phyloP scores from a whole-genome alignment of 345 rosid species.

The Camelina hispida region DNA sequence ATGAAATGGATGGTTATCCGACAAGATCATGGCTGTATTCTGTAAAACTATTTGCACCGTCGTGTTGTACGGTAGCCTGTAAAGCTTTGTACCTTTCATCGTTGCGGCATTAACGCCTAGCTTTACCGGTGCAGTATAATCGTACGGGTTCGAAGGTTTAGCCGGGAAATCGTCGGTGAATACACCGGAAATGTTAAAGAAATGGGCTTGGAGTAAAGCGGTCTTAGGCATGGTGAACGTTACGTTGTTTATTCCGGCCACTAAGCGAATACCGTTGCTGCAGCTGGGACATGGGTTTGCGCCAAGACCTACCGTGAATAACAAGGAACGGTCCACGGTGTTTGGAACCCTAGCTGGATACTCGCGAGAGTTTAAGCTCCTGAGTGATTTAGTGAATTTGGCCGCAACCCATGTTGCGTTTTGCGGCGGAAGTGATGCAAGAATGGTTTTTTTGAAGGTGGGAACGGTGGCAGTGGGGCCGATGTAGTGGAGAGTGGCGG shows the following conservation, averaged over 20 bases:
- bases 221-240: slow-evolving; percentile 74
- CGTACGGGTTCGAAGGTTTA: slow-evolving; percentile 52
- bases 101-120: slow-evolving; percentile 61
- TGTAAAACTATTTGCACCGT: slow-evolving; percentile 78
- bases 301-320: slow-evolving; percentile 76
- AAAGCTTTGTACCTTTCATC: slow-evolving; percentile 64
- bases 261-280: slow-evolving; percentile 59
- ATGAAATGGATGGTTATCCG: slow-evolving; percentile 86
- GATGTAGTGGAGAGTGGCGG: slow-evolving; percentile 43
- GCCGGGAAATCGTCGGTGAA: slow-evolving; percentile 83
- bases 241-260: slow-evolving; percentile 75
- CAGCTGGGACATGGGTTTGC: slow-evolving; percentile 70
- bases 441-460: slow-evolving; percentile 48
- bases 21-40: slow-evolving; percentile 72
- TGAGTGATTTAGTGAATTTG: slow-evolving; percentile 51
- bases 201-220: slow-evolving; percentile 77
- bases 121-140: slow-evolving; percentile 59
- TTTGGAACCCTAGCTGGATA: slow-evolving; percentile 64
- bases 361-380: slow-evolving; percentile 67
- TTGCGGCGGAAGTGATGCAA: slow-evolving; percentile 49
- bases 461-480: slow-evolving; percentile 13
- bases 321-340: slow-evolving; percentile 65
- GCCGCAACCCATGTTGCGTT: slow-evolving; percentile 73
- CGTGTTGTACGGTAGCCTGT: slow-evolving; percentile 66
- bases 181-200: slow-evolving; percentile 67